Evolutionary conservation across 2,329 filamentous ascomycete genomes (phyloP).

Genomic region (Septoria linicola): DNA sequence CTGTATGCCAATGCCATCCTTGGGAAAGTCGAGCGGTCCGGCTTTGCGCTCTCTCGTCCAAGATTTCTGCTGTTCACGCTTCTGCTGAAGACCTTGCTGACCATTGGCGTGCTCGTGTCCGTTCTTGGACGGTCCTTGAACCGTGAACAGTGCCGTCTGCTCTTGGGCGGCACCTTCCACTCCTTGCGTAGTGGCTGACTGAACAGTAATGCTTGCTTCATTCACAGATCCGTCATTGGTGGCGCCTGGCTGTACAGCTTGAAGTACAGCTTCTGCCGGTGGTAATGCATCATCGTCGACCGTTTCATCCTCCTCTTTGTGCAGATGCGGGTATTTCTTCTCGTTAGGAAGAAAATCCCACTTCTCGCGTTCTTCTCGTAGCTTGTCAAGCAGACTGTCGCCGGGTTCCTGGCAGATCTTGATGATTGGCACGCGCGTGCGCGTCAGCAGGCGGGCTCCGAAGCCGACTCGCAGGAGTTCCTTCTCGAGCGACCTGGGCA

Average conservation of each 20-base stretch:
- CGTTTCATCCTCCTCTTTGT: slow-evolving; percentile 27
- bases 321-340: slow-evolving; percentile 44
- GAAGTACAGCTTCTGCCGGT: neutral
- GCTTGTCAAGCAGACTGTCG: slow-evolving; percentile 57
- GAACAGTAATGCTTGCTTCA: neutral
- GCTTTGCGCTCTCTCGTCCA: slow-evolving; percentile 50
- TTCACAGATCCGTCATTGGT: neutral
- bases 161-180: neutral
- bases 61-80: slow-evolving; percentile 24
- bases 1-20: slow-evolving; percentile 73
- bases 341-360: slow-evolving; percentile 63
- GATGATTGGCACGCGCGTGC: slow-evolving; percentile 81
- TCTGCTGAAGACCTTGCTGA: slow-evolving; percentile 7
- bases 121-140: neutral
- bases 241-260: neutral
- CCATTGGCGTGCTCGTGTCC: neutral
- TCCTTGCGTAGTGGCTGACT: neutral
- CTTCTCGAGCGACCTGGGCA: slow-evolving; percentile 74
- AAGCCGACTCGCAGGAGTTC: slow-evolving; percentile 69
- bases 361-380: slow-evolving; percentile 65
- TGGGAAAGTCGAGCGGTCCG: slow-evolving; percentile 71
- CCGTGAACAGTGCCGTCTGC: neutral
- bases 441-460: slow-evolving; percentile 73
- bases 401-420: slow-evolving; percentile 76
- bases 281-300: slow-evolving; percentile 12